phyloP scores from a whole-genome alignment of 352 stramenopile species.

The Phytophthora megakarya region DNA sequence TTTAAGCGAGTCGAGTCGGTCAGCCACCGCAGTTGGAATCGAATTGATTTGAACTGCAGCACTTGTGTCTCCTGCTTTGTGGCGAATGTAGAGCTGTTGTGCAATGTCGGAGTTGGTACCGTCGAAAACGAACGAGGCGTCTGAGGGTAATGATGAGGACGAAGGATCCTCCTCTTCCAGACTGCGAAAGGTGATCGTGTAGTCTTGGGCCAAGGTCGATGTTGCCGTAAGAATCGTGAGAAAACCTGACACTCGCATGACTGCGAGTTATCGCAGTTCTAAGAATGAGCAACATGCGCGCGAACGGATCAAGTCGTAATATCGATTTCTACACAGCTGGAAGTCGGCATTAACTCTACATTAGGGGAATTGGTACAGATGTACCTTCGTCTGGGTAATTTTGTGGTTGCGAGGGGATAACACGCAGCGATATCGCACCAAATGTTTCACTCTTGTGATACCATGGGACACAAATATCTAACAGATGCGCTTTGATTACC shows the following conservation, averaged over 20 bases:
- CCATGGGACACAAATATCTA: too few relatives aligned
- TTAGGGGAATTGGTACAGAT: conserved; percentile 10
- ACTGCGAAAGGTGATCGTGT: conserved; percentile 31
- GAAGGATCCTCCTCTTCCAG: conserved; percentile 11
- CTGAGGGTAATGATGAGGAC: background rate
- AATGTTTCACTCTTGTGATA: background rate
- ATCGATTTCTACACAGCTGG: background rate
- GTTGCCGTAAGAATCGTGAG: conserved; percentile 1
- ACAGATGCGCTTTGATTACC: too few relatives aligned
- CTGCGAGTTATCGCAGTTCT: conserved; percentile 9
- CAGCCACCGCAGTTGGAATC: conserved; percentile 19
- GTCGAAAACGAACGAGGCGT: conserved; percentile 36
- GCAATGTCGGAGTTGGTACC: conserved; percentile 45
- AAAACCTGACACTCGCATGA: conserved; percentile 12
- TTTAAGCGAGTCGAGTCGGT: conserved; percentile 16
- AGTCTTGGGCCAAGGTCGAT: conserved; percentile 8
- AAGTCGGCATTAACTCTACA: conserved; percentile 7
- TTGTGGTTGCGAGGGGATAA: background rate
- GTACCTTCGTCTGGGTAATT: conserved; percentile 8
- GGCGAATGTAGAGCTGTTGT: conserved; percentile 38
- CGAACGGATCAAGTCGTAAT: background rate
- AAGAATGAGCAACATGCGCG: conserved; percentile 13
- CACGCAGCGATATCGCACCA: background rate
- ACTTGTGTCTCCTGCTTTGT: conserved; percentile 18
- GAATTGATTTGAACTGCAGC: conserved; percentile 14